Evolutionary conservation across 2,329 filamentous ascomycete genomes (phyloP).

Genomic region (Aureobasidium sp.): DNA sequence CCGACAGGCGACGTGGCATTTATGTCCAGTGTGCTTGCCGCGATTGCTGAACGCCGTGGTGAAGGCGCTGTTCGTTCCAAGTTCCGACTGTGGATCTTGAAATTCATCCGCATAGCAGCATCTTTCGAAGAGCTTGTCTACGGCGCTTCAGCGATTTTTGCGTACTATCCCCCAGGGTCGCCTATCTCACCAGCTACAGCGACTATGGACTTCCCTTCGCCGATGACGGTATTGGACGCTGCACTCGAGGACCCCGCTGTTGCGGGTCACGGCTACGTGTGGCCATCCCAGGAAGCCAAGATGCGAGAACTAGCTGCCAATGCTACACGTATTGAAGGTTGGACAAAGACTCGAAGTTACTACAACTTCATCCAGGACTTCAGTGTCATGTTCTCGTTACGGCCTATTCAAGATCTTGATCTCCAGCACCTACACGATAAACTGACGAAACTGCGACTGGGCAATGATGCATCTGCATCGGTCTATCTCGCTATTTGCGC

Average conservation of each 20-base stretch:
- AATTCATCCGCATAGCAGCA: constrained; percentile 85
- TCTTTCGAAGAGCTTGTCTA: constrained; percentile 96
- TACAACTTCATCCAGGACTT: constrained; percentile 69
- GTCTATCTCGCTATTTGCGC: constrained; percentile 76
- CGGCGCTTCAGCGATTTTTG: constrained; percentile 81
- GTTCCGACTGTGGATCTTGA: constrained; percentile 90
- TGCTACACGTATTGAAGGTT: constrained; percentile 88
- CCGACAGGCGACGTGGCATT: constrained; percentile 82
- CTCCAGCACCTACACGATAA: constrained; percentile 89
- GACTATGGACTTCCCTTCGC: neutral
- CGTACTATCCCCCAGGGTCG: constrained; percentile 38
- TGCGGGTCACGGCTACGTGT: constrained; percentile 75
- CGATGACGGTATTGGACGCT: neutral
- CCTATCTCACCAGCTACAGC: constrained; percentile 9
- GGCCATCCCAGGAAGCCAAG: constrained; percentile 75
- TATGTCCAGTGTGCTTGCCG: constrained; percentile 76
- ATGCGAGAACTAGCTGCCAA: constrained; percentile 84
- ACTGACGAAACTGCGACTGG: constrained; percentile 72
- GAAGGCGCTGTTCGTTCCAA: constrained; percentile 86
- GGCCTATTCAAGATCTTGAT: constrained; percentile 71
- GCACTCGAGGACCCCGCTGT: constrained; percentile 25
- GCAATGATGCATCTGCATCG: constrained; percentile 66
- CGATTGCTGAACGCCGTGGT: constrained; percentile 78
- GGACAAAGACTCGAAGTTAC: constrained; percentile 91
- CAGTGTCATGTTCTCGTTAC: constrained; percentile 27